Evolutionary conservation across 202 grass and related monocot genomes (phyloP), one percentile per base, ranked within the genome.

Genomic region (Zoysia matrella): DNA sequence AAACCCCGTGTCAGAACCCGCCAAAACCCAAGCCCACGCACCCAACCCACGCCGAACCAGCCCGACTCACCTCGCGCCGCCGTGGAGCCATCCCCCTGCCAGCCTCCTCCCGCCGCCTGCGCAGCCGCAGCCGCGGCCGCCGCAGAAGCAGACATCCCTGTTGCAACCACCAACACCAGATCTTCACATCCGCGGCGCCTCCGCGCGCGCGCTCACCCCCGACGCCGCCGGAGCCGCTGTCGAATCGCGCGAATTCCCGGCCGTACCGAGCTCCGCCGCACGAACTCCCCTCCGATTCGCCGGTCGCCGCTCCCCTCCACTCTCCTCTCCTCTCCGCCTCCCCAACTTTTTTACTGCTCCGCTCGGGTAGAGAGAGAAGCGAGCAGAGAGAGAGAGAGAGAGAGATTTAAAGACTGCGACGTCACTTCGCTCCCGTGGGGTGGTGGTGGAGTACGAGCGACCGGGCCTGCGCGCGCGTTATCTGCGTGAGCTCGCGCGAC

Each of bases 101-200:
- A 60, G 0, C 62, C 69, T 12, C 47, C 65, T 3, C 69, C 65
- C 7, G 5, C 70, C 22, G 56, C 82, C 7, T 43, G 65, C n/a
- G 76, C 77, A 7, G 56, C 80, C 6, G 42, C 62, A 11, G 53
- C 78, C 61, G 36, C 47, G 40, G 39, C 47, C 67, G 22, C 22
- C 22, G 22, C 22, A 22, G 30, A 5, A 36, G 68, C 84, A 63
- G 47, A 62, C 84, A 88, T 84, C 64, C 4, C 6, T 22, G 4
- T 2, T 1, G 3, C 22, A 22, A 22, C 16, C 18, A 47, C 72
- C 88, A 87, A 22, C 22, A 22, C 22, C 22, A 22, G 90, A 92
- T 94, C 86, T 87, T 89, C 84, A 91, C 80, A 89, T 92, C 75
- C 74, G 73, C 84, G 46, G 67, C 74, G 44, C 48, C 43, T 4